Base-by-base conservation (phyloP, 2,329 filamentous ascomycete species). In the Penicillium griseofulvum region DNA sequence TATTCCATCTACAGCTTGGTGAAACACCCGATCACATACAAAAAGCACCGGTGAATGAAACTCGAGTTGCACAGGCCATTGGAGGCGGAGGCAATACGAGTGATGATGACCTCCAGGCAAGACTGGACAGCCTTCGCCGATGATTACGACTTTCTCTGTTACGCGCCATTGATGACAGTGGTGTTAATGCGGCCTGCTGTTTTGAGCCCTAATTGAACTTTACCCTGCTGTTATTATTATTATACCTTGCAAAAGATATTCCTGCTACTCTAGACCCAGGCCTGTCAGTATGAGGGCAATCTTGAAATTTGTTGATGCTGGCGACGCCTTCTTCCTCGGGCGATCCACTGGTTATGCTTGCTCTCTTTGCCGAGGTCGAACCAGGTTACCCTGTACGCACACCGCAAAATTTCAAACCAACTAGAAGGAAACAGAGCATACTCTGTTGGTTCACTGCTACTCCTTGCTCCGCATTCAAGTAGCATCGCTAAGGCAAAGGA, bases 81-180 rank as follows among this genome's bases (percentile, higher is more conserved):
- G 81, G 80, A 37, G 72, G 67, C 28, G 71, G 69, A 29, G 76
- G 79, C 69, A 62, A 86, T 65, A 79, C 83, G 5, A 87, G 76
- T 48, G 92, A 97, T 67, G 91, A 97, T 68, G 94, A 97, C 71
- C 83, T 99, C 26, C 92, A 97, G 78, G 93, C 94, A 61, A 86
- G 94, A 56, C 82, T 99, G 49, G 91, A 97, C 72, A 96, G 92
- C 73, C 78, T 97, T 62, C 83, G 89, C 69, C 76, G 80, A 68
- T 84, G 65, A 75, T 59, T 41, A 57, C 33, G 51, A 55, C 51
- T 34, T 42, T 49, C 19, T 38, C 28, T 54, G 42, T 54, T 50
- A 45, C 45, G 37, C 16, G 16, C 47, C 16, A 38, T 43, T 38
- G 49, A 54, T 44, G 36, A 37, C 37, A 19, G 38, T 9, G 22